Evolutionary conservation across 495 filamentous ascomycete species (phyloP), one percentile per base, ranked within the genome.

Genomic region (Penicillium desertorum): DNA sequence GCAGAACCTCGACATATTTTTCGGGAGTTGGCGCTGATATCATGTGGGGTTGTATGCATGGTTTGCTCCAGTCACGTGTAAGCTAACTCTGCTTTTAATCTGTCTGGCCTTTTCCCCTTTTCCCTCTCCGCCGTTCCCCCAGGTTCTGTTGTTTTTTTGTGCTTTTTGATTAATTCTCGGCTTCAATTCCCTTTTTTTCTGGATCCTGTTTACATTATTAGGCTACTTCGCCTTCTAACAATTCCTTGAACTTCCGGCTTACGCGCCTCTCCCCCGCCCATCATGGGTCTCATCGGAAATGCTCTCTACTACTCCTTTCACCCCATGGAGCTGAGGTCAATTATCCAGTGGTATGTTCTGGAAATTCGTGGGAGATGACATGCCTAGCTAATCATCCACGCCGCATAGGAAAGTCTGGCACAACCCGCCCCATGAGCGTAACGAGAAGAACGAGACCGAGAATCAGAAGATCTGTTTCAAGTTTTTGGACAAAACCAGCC

Each of bases 331-430:
- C 75, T 98, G 66, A 83, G 92, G 62, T 76, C 87, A 25, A 91
- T 98, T 43, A 76, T 96, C 51, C 94, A 98, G 90, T 98, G 94
- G 94, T 96, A 79, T 69, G 32, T 57, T 10, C 47, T 34, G 25
- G 25, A 41, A 30, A 9, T 44, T 37, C 37, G 17, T 10, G 10
- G 10, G 2, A 34, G 16, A 25, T 16, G 8, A 2, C 3, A 11
- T 11, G 2, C 27, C 3, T 19, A 44, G 22, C 45, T 56, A 53
- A 42, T 44, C 23, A 42, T 45, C 30, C 17, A 37, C 43, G 19
- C 55, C 32, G 9, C 53, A 58, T 69, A 98, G 92, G 92, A 95
- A 93, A 80, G 79, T 93, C 62, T 98, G 92, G 92, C 94, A 98
- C 76, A 88, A 92, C 60, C 87, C 95, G 0, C 89, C 94, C 25